Base-by-base conservation (phyloP, 805 yeast species). In the Kodamaea nitidulidarum region DNA sequence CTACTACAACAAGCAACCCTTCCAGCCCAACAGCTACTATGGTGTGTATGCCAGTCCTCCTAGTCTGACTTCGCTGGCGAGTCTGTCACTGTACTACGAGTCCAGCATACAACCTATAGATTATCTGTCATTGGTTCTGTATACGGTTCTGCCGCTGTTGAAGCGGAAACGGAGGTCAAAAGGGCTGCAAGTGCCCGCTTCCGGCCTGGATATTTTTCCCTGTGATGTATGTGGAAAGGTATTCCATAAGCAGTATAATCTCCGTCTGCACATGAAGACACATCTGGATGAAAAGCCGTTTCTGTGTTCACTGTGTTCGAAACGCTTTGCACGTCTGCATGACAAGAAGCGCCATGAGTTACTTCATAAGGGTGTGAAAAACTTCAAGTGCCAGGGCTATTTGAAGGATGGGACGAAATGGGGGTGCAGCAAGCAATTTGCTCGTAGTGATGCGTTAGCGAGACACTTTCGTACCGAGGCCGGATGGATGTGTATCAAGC, bases 341-440 rank as follows among this genome's bases (percentile, higher is more conserved):
- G 93, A 84, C 56, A 70, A 82, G 39, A 80, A 80, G 49, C 72
- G 93, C 35, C 93, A 84, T 56, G 90, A 84, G 54, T 67, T 75
- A 14, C 63, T 84, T n/a, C 93, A 84, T 51, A 74, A 80, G 15
- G 90, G 90, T 4, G 78, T 74, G 41, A 81, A 80, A 65, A 78
- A 74, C 55, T 84, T 79, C 58, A 75, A 71, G 40, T 84, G 93
- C 54, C 73, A 74, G 41, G 90, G 88, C 0, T 57, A 58, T 15
- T 58, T 82, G 44, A 68, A 69, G 24, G 81, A 80, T 49, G 80
- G 81, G 0, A 77, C 81, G 3, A 60, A 62, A 46, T 82, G 91
- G 90, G 91, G 90, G 3, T 83, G 91, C 56, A 81, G 84, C 11
- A 76, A 79, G 53, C 68, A 71, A 46, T 84, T 84, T 58, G 88